Evolutionary conservation across 352 stramenopile genomes (phyloP).

Genomic region (Phytopythium ostracodes): DNA sequence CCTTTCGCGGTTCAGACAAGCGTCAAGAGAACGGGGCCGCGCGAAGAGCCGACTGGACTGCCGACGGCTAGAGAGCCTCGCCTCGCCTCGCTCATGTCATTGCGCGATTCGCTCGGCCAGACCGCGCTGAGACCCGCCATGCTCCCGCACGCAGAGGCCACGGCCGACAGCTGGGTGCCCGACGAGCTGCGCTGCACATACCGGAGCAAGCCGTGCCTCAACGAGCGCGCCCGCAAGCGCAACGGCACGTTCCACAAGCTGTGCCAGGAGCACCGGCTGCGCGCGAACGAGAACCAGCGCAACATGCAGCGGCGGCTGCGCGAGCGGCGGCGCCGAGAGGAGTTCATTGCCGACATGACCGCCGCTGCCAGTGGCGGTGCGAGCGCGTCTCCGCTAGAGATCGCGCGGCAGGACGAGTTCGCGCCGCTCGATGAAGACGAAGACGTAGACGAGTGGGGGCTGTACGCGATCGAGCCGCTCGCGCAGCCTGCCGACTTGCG

Average conservation of each 20-base stretch:
- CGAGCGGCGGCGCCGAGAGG: conserved; percentile 9
- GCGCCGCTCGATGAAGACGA: conserved; percentile 24
- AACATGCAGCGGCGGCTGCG: conserved; percentile 35
- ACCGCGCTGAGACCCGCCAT: background rate
- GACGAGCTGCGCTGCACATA: conserved; percentile 35
- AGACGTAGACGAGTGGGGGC: conserved; percentile 26
- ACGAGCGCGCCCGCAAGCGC: conserved; percentile 43
- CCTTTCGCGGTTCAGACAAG: background rate
- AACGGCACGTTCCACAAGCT: conserved; percentile 48
- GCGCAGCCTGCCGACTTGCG: conserved; percentile 18
- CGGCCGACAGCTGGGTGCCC: conserved; percentile 7
- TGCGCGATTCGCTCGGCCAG: background rate
- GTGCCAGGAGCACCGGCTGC: conserved; percentile 44
- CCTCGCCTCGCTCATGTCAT: background rate
- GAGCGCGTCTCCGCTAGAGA: background rate
- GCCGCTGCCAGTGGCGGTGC: background rate
- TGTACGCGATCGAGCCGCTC: conserved; percentile 22
- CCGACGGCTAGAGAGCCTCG: background rate
- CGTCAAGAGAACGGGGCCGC: background rate
- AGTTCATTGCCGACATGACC: background rate
- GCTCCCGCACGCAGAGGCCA: background rate
- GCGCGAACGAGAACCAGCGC: conserved; percentile 55
- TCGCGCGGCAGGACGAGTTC: conserved; percentile 13
- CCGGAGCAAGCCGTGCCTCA: conserved; percentile 40
- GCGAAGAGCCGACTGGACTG: background rate